Percentiles rank a stretch among this genome's conserved stretches.
These are phyloP conservation scores for Sphaerosporella brunnea DNA, from an alignment of 495 filamentous ascomycete genomes.

Conservation along the genomic window DNA sequence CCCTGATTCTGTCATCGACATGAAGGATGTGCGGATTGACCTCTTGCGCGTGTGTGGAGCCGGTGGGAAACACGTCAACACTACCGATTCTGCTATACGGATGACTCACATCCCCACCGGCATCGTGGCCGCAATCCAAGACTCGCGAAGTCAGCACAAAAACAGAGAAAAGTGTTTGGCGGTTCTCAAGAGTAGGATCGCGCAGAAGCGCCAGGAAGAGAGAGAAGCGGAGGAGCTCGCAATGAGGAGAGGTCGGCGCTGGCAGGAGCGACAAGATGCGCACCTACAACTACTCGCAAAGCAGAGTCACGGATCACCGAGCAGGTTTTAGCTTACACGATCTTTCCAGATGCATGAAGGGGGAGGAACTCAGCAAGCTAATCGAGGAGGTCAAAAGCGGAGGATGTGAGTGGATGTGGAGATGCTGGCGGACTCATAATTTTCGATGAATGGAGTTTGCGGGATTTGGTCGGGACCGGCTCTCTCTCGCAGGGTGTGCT, in stretches of 20 bases:
- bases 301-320: slow-evolving; percentile 84
- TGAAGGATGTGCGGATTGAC: slow-evolving; percentile 68
- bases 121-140: slow-evolving; percentile 76
- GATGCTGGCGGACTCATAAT: no score
- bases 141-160: slow-evolving; percentile 71
- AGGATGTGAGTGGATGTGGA: no score
- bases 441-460: no score
- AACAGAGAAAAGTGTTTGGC: slow-evolving; percentile 80
- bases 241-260: slow-evolving; percentile 56
- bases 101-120: slow-evolving; percentile 82
- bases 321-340: slow-evolving; percentile 68
- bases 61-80: slow-evolving; percentile 96
- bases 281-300: slow-evolving; percentile 90
- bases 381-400: no score
- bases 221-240: slow-evolving; percentile 63
- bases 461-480: no score
- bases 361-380: slow-evolving; percentile 50
- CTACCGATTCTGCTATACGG: slow-evolving; percentile 86
- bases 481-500: no score
- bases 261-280: slow-evolving; percentile 83
- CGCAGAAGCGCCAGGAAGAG: slow-evolving; percentile 60
- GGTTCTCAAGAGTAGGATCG: slow-evolving; percentile 63
- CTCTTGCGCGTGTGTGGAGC: slow-evolving; percentile 84
- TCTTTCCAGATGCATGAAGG: slow-evolving; percentile 60
- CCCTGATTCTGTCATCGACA: slow-evolving; percentile 70